Evolutionary conservation across 2,329 filamentous ascomycete species (phyloP).

Genomic region (Phialemonium atrogriseum): DNA sequence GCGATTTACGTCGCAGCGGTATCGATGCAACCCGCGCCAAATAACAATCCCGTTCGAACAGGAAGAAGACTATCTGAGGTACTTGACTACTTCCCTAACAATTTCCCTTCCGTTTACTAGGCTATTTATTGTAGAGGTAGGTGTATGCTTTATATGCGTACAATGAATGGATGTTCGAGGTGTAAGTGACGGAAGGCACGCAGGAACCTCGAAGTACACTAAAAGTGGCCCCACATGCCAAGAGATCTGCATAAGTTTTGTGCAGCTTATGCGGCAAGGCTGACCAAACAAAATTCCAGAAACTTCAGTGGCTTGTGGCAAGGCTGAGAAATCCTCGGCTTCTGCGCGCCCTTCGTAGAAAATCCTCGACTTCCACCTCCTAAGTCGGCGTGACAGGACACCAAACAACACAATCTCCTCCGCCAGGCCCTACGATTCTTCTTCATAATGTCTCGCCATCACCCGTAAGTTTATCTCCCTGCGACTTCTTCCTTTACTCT

Average conservation of each 20-base stretch:
- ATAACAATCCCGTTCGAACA: no score
- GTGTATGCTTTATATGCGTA: no score
- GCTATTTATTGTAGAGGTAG: no score
- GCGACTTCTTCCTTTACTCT: constrained; percentile 4
- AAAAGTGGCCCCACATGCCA: no score
- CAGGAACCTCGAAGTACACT: no score
- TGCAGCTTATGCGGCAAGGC: constrained; percentile 2
- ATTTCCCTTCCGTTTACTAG: no score
- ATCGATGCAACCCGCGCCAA: no score
- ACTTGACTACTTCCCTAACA: no score
- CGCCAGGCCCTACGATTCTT: constrained; percentile 1
- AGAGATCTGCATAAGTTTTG: constrained; percentile 1
- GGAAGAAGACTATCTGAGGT: no score
- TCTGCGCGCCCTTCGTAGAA: background rate
- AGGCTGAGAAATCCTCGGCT: constrained; percentile 8
- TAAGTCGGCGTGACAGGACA: background rate
- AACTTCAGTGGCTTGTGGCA: constrained; percentile 8
- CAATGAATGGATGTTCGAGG: no score
- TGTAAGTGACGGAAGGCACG: no score
- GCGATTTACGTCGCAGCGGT: no score
- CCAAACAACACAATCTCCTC: constrained; percentile 1
- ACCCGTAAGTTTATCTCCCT: constrained; percentile 56
- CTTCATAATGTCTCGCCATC: constrained; percentile 74
- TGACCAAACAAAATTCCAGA: constrained; percentile 1
- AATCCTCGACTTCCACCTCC: background rate